Base-by-base conservation (phyloP, 208 protist species). In the Zelonia costaricensis region DNA sequence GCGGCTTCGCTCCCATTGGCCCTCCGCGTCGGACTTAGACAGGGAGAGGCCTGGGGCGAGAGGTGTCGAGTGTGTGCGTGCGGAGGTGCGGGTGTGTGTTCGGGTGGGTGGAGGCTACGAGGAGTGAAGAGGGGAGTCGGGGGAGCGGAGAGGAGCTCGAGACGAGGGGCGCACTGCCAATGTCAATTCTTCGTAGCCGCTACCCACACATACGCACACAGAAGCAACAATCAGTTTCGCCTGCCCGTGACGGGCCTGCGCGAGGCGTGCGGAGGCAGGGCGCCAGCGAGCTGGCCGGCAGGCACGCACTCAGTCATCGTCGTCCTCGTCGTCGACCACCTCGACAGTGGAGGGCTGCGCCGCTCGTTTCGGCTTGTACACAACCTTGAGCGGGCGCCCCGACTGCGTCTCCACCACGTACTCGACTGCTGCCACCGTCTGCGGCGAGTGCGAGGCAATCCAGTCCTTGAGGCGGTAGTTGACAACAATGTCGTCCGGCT, bases 391-490 rank as follows among this genome's bases (percentile, higher is more conserved):
- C 4, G 54, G 70, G 6, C 3, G 23, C 9, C 56, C 70, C 15
- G 40, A 16, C 15, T 10, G 28, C 2, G 70, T 69, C 59, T 94
- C 84, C 25, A 90, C 52, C 12, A 94, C 71, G 51, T 79, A 86
- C 28, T 94, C 80, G 5, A 94, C 85, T 3, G 53, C 38, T 15
- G 42, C n/a, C 23, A 40, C 28, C 20, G 79, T 6, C 25, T 61
- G 23, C 6, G 23, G 31, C n/a, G 60, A 27, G 57, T 94, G 65
- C 7, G 44, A 55, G 20, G 78, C 58, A 35, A 95, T 60, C 86
- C 85, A 92, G 12, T 91, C 76, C 44, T 71, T 69, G 9, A 95
- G 62, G n/a, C 81, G 75, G 62, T 92, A 83, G 68, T 95, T 88
- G 9, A 92, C 79, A 13, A 63, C 39, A 22, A 92, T 82, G 7